Conservation (phyloP, 208 protist genomes). For the Trypanosoma platydactyli region DNA sequence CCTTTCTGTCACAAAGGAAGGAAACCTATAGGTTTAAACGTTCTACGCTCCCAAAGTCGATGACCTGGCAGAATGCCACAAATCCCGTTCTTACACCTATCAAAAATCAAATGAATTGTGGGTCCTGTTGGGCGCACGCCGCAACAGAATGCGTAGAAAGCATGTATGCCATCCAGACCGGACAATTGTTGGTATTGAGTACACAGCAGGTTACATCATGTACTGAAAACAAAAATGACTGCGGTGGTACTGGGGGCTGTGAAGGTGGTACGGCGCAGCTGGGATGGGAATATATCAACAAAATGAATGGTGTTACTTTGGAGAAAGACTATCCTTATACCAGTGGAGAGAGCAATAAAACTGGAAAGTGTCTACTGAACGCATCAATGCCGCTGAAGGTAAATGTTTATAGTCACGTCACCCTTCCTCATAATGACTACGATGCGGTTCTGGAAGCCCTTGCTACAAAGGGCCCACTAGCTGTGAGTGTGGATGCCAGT, state of each 20-base stretch:
- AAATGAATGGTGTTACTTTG: slow-evolving; percentile 51
- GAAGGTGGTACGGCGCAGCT: slow-evolving; percentile 70
- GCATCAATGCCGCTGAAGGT: slow-evolving; percentile 20
- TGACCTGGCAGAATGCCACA: slow-evolving; percentile 33
- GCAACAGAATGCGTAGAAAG: slow-evolving; percentile 79
- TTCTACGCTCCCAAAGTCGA: slow-evolving; percentile 3
- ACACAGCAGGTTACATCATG: slow-evolving; percentile 94
- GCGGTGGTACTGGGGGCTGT: slow-evolving; percentile 76
- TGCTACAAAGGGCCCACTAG: slow-evolving; percentile 67
- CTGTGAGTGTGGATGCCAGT: slow-evolving; percentile 76
- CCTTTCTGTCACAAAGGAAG: not conserved
- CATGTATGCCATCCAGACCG: slow-evolving; percentile 56
- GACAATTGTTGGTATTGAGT: slow-evolving; percentile 74
- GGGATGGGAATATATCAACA: slow-evolving; percentile 75
- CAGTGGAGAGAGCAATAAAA: slow-evolving; percentile 47
- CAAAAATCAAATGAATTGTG: slow-evolving; percentile 82
- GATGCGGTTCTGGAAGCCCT: slow-evolving; percentile 57
- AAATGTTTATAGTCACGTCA: slow-evolving; percentile 56
- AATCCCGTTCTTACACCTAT: slow-evolving; percentile 56
- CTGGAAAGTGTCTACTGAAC: slow-evolving; percentile 21
- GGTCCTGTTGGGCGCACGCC: slow-evolving; percentile 74
- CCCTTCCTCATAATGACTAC: slow-evolving; percentile 66
- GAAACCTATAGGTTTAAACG: not conserved
- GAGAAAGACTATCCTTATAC: slow-evolving; percentile 81
- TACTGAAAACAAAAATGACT: slow-evolving; percentile 50